These are phyloP conservation scores for Trichoderma atrobrunneum DNA, from an alignment of 2,329 filamentous ascomycete genomes.

Conservation along the genomic window DNA sequence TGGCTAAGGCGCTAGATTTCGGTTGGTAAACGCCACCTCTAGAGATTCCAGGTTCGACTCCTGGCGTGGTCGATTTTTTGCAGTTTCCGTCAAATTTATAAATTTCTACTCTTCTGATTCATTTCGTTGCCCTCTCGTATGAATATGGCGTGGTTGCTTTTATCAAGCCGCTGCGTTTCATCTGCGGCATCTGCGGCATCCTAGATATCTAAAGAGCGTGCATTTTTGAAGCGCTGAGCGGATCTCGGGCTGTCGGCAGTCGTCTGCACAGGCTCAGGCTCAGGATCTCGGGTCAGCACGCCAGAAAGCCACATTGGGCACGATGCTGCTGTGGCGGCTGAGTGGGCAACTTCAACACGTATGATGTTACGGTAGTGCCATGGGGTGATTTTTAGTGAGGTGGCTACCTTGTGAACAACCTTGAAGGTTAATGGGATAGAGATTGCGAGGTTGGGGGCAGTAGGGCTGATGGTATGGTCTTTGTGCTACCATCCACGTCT, in stretches of 20 bases:
- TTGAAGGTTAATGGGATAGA: not conserved
- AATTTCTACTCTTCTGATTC: not conserved
- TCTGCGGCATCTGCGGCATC: not conserved
- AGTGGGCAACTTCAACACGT: not conserved
- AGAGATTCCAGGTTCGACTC: conserved; percentile 39
- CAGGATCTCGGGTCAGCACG: conserved; percentile 10
- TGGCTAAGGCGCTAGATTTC: conserved; percentile 39
- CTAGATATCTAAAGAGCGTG: not conserved
- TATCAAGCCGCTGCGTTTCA: not conserved
- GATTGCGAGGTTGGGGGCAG: not conserved
- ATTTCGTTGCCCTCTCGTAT: not conserved
- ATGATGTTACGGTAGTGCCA: not conserved
- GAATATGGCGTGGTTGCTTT: not conserved
- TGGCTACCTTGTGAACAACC: not conserved
- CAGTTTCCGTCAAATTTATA: not conserved
- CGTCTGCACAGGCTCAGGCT: not conserved
- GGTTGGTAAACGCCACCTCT: conserved; percentile 28
- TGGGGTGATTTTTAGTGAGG: not conserved
- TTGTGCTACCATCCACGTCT: not conserved
- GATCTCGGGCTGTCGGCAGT: conserved; percentile 14
- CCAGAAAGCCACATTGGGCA: not conserved
- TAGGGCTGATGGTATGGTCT: not conserved
- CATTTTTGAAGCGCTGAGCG: not conserved
- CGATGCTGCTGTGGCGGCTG: not conserved
- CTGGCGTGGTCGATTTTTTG: conserved; percentile 33